A percentile compares a stretch with the other conserved stretches of the same genome.
Conservation (phyloP, 176 grass and related monocot genomes). For the Pontederia paniculata region DNA sequence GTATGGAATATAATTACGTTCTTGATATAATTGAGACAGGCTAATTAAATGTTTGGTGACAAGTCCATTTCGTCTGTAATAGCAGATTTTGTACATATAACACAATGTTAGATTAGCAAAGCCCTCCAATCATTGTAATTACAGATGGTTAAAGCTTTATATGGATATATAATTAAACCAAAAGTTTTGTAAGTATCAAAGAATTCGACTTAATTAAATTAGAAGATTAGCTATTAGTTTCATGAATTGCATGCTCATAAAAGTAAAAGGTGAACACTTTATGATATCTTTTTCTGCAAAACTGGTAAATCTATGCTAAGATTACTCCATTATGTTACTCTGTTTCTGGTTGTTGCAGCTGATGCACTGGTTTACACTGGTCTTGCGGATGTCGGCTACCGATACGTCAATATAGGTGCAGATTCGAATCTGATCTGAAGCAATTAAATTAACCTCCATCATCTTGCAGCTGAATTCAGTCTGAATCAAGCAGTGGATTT, state of each 20-base stretch:
- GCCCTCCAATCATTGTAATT: not conserved
- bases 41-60: not conserved
- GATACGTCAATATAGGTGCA: conserved; percentile 84
- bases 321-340: not conserved
- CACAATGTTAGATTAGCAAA: too few relatives aligned
- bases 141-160: too few relatives aligned
- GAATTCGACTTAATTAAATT: too few relatives aligned
- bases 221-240: too few relatives aligned
- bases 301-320: not conserved
- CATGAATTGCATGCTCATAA: too few relatives aligned
- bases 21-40: not conserved
- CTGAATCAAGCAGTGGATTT: not conserved
- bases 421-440: too few relatives aligned
- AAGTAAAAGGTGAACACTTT: not conserved
- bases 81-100: too few relatives aligned
- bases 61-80: not conserved
- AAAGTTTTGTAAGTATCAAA: too few relatives aligned
- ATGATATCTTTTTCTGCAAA: not conserved
- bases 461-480: not conserved
- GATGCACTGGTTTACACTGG: conserved; percentile 77
- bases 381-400: conserved; percentile 59
- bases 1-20: not conserved
- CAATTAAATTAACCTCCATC: not conserved
- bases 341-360: conserved; percentile 38
- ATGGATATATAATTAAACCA: too few relatives aligned